Evolutionary conservation across 768 basidiomycete species (phyloP).

Genomic region (Auricularia heimuer): DNA sequence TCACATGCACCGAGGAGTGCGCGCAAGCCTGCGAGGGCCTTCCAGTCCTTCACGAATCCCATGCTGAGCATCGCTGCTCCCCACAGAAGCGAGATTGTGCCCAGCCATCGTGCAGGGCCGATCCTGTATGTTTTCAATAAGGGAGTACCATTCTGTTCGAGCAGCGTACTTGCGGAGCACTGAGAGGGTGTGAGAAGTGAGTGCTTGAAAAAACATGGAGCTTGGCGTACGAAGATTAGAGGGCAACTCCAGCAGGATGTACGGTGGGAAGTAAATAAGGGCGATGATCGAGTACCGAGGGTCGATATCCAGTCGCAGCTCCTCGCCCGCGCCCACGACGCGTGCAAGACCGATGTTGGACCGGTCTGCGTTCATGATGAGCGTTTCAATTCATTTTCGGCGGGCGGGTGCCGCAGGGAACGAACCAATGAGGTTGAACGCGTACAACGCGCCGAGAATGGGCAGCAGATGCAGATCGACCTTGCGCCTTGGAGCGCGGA

Average conservation of each 20-base stretch:
- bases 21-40: constrained; percentile 18
- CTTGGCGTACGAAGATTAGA: background rate
- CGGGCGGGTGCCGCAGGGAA: constrained; percentile 4
- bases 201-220: background rate
- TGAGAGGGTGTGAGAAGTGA: background rate
- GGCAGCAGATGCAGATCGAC: constrained; percentile 5
- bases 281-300: background rate
- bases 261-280: background rate
- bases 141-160: background rate
- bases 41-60: constrained; percentile 21
- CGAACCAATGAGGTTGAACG: constrained; percentile 12
- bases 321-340: background rate
- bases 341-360: background rate
- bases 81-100: constrained; percentile 10
- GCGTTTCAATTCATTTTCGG: background rate
- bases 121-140: background rate
- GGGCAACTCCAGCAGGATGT: background rate
- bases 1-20: constrained; percentile 15
- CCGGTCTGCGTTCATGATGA: background rate
- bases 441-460: constrained; percentile 7
- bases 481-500: background rate
- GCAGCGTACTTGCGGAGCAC: background rate
- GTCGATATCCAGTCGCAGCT: background rate
- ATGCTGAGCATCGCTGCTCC: constrained; percentile 19
- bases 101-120: background rate